phyloP scores from a whole-genome alignment of 225 moss, liverwort and hornwort species.

The Thuidium tamariscinum region DNA sequence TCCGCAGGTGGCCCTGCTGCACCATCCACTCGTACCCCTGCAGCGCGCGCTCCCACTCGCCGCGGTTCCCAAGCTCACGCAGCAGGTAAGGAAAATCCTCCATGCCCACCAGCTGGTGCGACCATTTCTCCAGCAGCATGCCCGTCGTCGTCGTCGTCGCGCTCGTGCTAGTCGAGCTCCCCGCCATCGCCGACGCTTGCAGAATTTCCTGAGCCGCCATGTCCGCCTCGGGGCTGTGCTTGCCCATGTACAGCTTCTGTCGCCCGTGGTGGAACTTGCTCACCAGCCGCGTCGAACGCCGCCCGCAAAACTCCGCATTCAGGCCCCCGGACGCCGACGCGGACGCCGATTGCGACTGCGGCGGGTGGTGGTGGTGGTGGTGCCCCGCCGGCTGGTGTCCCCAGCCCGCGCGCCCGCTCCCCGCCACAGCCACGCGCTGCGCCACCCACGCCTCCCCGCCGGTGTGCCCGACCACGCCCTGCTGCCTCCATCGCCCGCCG shows the following conservation, averaged over 20 bases:
- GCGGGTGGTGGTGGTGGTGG: constrained; percentile 12
- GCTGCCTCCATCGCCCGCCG: constrained; percentile 60
- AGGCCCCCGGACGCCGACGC: constrained; percentile 41
- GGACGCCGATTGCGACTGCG: constrained; percentile 16
- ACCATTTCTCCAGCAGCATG: constrained; percentile 64
- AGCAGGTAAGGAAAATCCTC: constrained; percentile 89
- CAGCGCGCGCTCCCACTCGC: constrained; percentile 91
- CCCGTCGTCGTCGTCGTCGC: constrained; percentile 9
- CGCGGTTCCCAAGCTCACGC: constrained; percentile 85
- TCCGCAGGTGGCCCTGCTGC: constrained; percentile 61
- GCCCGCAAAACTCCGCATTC: constrained; percentile 85
- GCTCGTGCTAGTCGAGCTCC: neutral
- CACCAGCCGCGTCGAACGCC: constrained; percentile 88
- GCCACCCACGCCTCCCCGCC: constrained; percentile 39
- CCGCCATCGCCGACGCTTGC: constrained; percentile 14
- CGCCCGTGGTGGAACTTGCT: constrained; percentile 96
- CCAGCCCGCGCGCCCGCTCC: constrained; percentile 33
- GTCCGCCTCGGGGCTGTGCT: constrained; percentile 87
- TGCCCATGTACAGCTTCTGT: constrained; percentile 86
- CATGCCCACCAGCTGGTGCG: constrained; percentile 57
- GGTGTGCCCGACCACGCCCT: neutral
- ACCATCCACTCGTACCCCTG: constrained; percentile 98
- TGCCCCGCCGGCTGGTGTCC: constrained; percentile 26
- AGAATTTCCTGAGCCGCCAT: constrained; percentile 57
- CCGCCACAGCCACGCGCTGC: constrained; percentile 67